These are phyloP conservation scores for Scutellaria galericulata DNA, from an alignment of 257 asterid species.

Conservation along the genomic window DNA sequence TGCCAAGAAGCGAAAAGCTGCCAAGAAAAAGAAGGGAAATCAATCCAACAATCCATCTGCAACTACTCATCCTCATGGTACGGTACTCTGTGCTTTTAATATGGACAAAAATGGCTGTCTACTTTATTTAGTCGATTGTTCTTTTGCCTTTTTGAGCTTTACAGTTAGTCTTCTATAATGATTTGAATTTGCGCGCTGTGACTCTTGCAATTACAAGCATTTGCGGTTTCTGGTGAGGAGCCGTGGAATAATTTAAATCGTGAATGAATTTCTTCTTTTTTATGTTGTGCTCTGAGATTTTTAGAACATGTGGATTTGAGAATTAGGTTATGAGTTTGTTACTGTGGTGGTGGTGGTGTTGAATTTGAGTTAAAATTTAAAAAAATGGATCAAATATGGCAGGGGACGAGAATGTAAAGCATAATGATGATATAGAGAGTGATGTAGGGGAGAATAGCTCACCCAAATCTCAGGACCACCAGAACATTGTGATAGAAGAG, in stretches of 20 bases:
- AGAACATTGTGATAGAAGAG: slow-evolving; percentile 15
- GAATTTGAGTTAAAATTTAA: slow-evolving; percentile 35
- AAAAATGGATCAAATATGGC: slow-evolving; percentile 43
- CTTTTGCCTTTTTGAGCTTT: slow-evolving; percentile 34
- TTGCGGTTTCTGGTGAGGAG: background rate
- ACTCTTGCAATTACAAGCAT: slow-evolving; percentile 19
- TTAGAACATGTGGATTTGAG: slow-evolving; percentile 9
- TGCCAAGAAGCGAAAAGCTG: slow-evolving; percentile 58
- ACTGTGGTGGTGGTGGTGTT: slow-evolving; percentile 17
- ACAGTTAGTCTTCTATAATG: slow-evolving; percentile 36
- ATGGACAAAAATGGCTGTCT: background rate
- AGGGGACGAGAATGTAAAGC: slow-evolving; percentile 59
- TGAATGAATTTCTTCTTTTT: background rate
- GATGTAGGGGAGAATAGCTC: slow-evolving; percentile 41
- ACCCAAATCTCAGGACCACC: slow-evolving; percentile 37
- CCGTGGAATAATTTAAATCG: slow-evolving; percentile 14
- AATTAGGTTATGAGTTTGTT: slow-evolving; percentile 18
- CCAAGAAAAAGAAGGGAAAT: slow-evolving; percentile 56
- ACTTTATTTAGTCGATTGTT: slow-evolving; percentile 38
- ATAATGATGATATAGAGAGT: slow-evolving; percentile 33
- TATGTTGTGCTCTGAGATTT: background rate
- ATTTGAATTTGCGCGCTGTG: slow-evolving; percentile 46
- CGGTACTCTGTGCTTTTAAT: slow-evolving; percentile 6
- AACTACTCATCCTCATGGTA: slow-evolving; percentile 45
- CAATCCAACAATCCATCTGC: slow-evolving; percentile 33